A percentile compares a stretch with the other conserved stretches of the same genome.
phyloP scores from a whole-genome alignment of 768 basidiomycete species.

The Epithele typhae region DNA sequence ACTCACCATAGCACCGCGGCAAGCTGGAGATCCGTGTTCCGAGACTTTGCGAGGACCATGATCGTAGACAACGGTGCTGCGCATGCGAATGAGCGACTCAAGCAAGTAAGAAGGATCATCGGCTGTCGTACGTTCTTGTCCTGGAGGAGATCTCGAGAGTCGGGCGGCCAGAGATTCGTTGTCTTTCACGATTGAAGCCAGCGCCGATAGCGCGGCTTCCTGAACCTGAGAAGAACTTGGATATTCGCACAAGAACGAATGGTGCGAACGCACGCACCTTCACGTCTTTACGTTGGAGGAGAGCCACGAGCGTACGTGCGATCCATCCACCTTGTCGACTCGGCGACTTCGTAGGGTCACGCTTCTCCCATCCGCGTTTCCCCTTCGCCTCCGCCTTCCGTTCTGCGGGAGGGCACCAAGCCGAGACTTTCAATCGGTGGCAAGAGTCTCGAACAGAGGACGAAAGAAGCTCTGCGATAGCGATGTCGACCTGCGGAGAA shows the following conservation, averaged over 20 bases:
- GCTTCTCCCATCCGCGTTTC: slow-evolving; percentile 74
- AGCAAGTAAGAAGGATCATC: not conserved
- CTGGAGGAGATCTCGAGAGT: slow-evolving; percentile 40
- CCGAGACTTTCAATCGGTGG: slow-evolving; percentile 48
- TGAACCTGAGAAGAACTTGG: slow-evolving; percentile 41
- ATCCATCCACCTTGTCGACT: slow-evolving; percentile 56
- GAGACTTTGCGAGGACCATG: slow-evolving; percentile 52
- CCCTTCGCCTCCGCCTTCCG: slow-evolving; percentile 50
- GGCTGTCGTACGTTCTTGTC: slow-evolving; percentile 29
- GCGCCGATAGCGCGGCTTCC: slow-evolving; percentile 59
- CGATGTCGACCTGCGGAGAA: slow-evolving; percentile 38
- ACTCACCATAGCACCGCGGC: slow-evolving; percentile 65
- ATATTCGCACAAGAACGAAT: not conserved
- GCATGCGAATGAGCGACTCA: too few relatives aligned
- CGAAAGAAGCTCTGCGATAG: slow-evolving; percentile 57
- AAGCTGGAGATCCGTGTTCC: slow-evolving; percentile 57
- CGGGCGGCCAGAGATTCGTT: slow-evolving; percentile 47
- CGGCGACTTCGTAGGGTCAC: slow-evolving; percentile 36
- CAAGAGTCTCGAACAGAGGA: slow-evolving; percentile 42
- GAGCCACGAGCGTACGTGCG: slow-evolving; percentile 41
- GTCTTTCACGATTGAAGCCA: slow-evolving; percentile 66
- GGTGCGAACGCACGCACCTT: slow-evolving; percentile 38
- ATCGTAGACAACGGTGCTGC: slow-evolving; percentile 40
- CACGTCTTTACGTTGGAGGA: slow-evolving; percentile 47
- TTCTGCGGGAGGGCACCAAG: slow-evolving; percentile 61